Evolutionary conservation across 805 yeast genomes (phyloP), one percentile per base, ranked within the genome.

Genomic region (Torulaspora delbrueckii): DNA sequence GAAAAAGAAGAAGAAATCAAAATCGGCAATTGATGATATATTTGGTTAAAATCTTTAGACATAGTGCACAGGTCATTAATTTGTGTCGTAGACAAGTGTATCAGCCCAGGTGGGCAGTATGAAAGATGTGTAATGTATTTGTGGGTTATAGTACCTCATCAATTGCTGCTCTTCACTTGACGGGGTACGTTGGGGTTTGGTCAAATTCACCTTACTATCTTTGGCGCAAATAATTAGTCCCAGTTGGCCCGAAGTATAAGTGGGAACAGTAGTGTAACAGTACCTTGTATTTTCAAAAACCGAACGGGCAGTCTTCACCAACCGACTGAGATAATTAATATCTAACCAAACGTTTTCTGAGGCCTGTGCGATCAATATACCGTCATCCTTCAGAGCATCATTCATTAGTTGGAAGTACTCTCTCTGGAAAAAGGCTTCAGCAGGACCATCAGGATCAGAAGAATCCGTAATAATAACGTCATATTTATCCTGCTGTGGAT

Each of bases 391-490:
- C 45, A 89, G 73, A 4, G 93, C 85, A 47, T 76, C 74, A 50
- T 70, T 58, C 46, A 90, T 69, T 45, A 89, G 69, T 57, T 79
- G 72, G 67, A 88, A 89, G 69, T 89, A 89, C 45, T 76, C 78
- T 49, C 75, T 74, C 63, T 87, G 86, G 70, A 89, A 89, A 56
- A 89, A 85, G 14, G 85, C 85, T 57, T 82, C 95, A 1, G 97
- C 97, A 5, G 97, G 97, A 2, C 93, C 96, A 57, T 89, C 96
- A 1, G 96, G 96, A 65, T 89, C 97, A 1, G 95, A 84, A 2
- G 96, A 86, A 65, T 89, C 97, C 13, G 96, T 86, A 50, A 89
- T 87, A 48, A 89, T 86, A 26, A 90, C 82, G 65, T 89, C 96
- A 60, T 74, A 89, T 54, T 77, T 77, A 28, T 73, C 73, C 7